Evolutionary conservation across 2,329 filamentous ascomycete species (phyloP).

Genomic region (Alternaria dauci): DNA sequence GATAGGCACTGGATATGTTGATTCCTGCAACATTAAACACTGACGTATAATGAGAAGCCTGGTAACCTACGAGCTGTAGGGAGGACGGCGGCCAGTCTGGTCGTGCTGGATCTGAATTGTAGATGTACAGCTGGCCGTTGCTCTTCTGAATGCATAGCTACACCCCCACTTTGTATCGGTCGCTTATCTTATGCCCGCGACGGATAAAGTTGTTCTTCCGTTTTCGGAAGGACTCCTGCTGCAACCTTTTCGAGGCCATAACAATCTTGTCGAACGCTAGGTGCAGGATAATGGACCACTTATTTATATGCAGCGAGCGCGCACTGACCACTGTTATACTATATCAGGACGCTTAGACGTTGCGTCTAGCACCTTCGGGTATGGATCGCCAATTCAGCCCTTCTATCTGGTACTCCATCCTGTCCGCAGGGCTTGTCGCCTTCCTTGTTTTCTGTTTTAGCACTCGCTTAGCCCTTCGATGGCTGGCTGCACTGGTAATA

Average conservation of each 20-base stretch:
- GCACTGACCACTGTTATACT: constrained; percentile 12
- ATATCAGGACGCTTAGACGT: constrained; percentile 7
- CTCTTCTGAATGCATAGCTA: constrained; percentile 27
- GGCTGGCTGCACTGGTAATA: constrained; percentile 8
- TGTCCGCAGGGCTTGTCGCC: constrained; percentile 3
- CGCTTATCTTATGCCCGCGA: constrained; percentile 21
- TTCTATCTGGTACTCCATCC: constrained; percentile 13
- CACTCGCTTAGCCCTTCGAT: background rate
- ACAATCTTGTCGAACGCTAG: constrained; percentile 5
- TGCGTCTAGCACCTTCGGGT: background rate
- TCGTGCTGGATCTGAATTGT: constrained; percentile 18
- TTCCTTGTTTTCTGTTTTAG: constrained; percentile 11
- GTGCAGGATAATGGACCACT: constrained; percentile 1
- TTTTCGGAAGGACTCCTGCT: constrained; percentile 27
- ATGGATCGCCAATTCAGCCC: constrained; percentile 8
- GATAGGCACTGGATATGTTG: constrained; percentile 16
- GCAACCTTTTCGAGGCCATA: constrained; percentile 24
- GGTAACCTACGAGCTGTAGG: constrained; percentile 12
- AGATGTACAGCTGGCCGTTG: constrained; percentile 24
- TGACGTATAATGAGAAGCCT: background rate
- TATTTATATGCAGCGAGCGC: constrained; percentile 16
- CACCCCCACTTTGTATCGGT: constrained; percentile 20
- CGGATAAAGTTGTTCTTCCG: constrained; percentile 24
- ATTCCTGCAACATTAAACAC: constrained; percentile 6
- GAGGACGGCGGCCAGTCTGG: constrained; percentile 18